Percentiles rank a stretch among this genome's conserved stretches.
Evolutionary conservation across 225 moss, liverwort and hornwort genomes (phyloP).

Genomic region (Anthoceros angustus): DNA sequence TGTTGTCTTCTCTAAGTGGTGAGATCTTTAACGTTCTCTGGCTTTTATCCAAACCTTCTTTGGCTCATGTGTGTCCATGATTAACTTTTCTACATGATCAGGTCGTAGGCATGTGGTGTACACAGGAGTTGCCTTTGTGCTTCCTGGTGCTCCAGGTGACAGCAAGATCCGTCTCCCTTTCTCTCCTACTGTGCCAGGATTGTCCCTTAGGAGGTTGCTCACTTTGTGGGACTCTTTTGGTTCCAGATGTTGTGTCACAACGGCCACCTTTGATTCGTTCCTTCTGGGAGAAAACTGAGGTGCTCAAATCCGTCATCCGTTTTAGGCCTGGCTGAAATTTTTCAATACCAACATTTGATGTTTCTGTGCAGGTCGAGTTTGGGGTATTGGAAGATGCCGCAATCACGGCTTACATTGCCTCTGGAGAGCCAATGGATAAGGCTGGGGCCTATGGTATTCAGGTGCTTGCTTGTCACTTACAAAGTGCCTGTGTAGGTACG

Average conservation of each 20-base stretch:
- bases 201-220: background rate
- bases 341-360: background rate
- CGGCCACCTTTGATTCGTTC: constrained; percentile 46
- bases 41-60: background rate
- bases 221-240: background rate
- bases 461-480: constrained; percentile 18
- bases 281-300: constrained; percentile 86
- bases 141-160: constrained; percentile 58
- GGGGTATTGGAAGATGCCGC: constrained; percentile 57
- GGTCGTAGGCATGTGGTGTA: constrained; percentile 83
- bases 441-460: constrained; percentile 98
- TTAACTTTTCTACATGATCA: constrained; percentile 17
- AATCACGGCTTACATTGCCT: constrained; percentile 70
- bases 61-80: background rate
- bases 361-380: constrained; percentile 58
- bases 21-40: constrained; percentile 11
- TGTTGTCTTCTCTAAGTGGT: constrained; percentile 87
- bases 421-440: constrained; percentile 97
- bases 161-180: background rate
- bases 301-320: constrained; percentile 6
- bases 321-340: background rate
- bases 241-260: constrained; percentile 32
- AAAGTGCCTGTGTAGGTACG: background rate
- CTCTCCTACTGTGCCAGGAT: background rate
- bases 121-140: constrained; percentile 77